These are phyloP conservation scores for Didymella pinodella DNA, from an alignment of 2,329 filamentous ascomycete genomes.

Conservation along the genomic window DNA sequence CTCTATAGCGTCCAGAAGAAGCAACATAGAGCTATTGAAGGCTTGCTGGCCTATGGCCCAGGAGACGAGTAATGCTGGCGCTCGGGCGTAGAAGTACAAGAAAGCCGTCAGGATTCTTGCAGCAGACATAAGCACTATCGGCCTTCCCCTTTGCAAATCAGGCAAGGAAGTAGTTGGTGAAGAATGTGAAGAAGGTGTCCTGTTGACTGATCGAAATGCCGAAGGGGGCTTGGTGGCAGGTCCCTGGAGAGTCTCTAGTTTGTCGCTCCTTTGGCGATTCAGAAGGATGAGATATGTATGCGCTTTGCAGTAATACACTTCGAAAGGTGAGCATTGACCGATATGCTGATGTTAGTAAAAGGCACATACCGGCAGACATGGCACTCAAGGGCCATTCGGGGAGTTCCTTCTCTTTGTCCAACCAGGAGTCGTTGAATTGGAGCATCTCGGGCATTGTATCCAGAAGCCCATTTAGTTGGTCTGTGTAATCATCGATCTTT, in stretches of 20 bases:
- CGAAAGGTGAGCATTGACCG: conserved; percentile 24
- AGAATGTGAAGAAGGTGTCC: conserved; percentile 19
- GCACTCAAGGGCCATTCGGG: conserved; percentile 58
- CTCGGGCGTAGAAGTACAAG: conserved; percentile 56
- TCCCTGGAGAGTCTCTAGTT: conserved; percentile 5
- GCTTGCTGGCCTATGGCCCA: conserved; percentile 60
- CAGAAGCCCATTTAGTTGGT: conserved; percentile 53
- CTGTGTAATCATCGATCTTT: conserved; percentile 59
- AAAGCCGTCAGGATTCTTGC: conserved; percentile 55
- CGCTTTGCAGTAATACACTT: conserved; percentile 57
- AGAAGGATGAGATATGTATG: conserved; percentile 60
- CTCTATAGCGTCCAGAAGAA: conserved; percentile 58
- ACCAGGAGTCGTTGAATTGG: conserved; percentile 58
- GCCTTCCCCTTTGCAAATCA: conserved; percentile 47
- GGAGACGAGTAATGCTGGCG: conserved; percentile 56
- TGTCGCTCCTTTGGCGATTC: conserved; percentile 55
- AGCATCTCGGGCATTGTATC: conserved; percentile 58
- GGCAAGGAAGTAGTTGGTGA: conserved; percentile 28
- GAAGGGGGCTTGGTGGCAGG: conserved; percentile 9
- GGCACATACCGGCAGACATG: conserved; percentile 55
- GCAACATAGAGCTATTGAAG: conserved; percentile 60
- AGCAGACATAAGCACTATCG: conserved; percentile 54
- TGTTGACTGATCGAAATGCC: conserved; percentile 28
- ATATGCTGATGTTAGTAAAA: background rate
- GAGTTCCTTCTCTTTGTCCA: conserved; percentile 46